Base-by-base conservation (phyloP, 495 filamentous ascomycete genomes). In the Penicillium maclennaniae region DNA sequence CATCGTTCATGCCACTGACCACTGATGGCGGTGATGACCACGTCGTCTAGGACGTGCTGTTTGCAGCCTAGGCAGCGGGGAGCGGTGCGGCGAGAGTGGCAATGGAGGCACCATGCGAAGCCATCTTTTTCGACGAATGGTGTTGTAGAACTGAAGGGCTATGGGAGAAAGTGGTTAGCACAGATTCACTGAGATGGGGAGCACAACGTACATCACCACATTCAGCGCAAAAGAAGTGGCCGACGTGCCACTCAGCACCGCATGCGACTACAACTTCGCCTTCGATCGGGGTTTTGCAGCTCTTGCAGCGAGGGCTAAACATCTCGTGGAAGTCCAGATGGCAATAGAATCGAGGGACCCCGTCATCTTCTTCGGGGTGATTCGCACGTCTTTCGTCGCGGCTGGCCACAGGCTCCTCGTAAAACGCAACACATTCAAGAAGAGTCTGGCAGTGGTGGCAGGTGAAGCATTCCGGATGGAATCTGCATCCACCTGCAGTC, bases 221-320 rank as follows among this genome's bases (percentile, higher is more conserved):
- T 78, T 99, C 89, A 26, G 95, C 95, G 66, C 93, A 99, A 80
- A 97, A 99, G 77, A 99, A 99, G 74, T 99, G 93, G 1, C 93
- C 93, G 56, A 88, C 88, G 71, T 99, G 93, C 90, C 90, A 99
- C 70, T 95, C 89, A 17, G 87, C 84, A 17, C 95, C 93, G 59
- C 93, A 88, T 3, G 93, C 93, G 37, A 97, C 84, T 12, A 96
- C 83, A 38, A 97, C 88, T 73, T 97, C 92, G 39, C 91, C 89
- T 66, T 97, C 88, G 61, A 99, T 99, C n/a, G 93, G 93, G 23
- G 93, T 99, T 72, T 88, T 93, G 78, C 93, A 99, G 70, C 85
- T 91, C 73, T 92, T 92, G 74, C 93, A 99, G 38, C 90, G 83
- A 16, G 93, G 93, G 48, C 88, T 91, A 68, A 88, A 97, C 36